Base-by-base conservation (phyloP, 768 basidiomycete species). In the Amanita molliuscula region DNA sequence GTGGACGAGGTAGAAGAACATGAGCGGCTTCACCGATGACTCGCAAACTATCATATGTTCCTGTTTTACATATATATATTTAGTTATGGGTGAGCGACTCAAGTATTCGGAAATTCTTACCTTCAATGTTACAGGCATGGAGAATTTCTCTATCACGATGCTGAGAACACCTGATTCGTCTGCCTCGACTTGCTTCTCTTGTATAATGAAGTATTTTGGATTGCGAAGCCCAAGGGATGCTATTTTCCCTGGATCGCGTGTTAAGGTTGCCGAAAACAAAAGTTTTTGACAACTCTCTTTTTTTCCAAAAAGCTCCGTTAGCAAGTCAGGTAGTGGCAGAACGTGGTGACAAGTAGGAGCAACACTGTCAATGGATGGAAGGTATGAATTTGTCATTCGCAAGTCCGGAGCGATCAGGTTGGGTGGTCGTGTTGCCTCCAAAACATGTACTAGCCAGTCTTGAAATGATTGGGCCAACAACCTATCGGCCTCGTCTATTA, bases 401-500 rank as follows among this genome's bases (percentile, higher is more conserved):
- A 23, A 21, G 28, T 18, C 29, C 7, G 20, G 9, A 28, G 44
- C 18, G 34, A 48, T 31, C 40, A 42, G 8, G 29, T n/a, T 16
- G 51, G 62, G 63, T 21, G 60, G 72, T 55, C 62, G 76, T 8
- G 81, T 86, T 6, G 89, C 90, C n/a, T 76, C 67, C 6, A 96
- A 70, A 3, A 98, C 87, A 59, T 82, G 82, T 5, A 78, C 76
- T 2, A 98, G 70, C 95, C 94, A 99, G 61, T 91, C 88, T 65
- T 98, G 93, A 67, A 96, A 98, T 1, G 90, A 91, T 62, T 97
- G 93, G 8, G 88, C 85, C 7, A 99, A 74, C 0, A 99, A 74
- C n/a, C 93, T 79, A 61, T 99, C 96, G 0, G 96, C 96, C 67
- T 99, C 96, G 63, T 99, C 96, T 50, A 99, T 90, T 25, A 98